These are phyloP conservation scores for Penicillium corylophilum DNA, from an alignment of 2,329 filamentous ascomycete genomes.

Conservation along the genomic window DNA sequence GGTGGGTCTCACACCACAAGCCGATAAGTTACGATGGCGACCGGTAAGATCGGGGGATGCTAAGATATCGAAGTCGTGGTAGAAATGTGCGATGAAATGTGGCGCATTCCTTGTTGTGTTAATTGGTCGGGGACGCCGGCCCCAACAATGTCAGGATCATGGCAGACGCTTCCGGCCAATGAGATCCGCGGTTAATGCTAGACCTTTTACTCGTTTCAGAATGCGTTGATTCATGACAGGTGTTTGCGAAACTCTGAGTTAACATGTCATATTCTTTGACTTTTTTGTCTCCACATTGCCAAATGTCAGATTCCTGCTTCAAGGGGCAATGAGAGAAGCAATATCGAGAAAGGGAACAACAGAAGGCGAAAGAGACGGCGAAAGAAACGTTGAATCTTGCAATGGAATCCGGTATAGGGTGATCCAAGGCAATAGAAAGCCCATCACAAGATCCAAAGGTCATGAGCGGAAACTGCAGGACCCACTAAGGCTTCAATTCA, in stretches of 20 bases:
- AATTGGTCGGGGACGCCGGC: neutral
- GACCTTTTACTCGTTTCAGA: neutral
- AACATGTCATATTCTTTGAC: neutral
- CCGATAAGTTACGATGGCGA: neutral
- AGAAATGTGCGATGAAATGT: neutral
- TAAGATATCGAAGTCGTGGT: neutral
- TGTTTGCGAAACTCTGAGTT: neutral
- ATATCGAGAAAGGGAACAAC: too few species aligned
- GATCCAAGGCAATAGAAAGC: neutral
- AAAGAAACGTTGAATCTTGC: neutral
- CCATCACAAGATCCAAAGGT: neutral
- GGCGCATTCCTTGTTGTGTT: neutral
- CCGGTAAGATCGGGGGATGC: neutral
- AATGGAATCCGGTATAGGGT: neutral
- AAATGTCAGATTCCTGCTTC: too few species aligned
- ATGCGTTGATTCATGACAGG: neutral
- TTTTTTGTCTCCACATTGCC: neutral
- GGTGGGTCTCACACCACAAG: neutral
- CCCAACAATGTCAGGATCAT: neutral
- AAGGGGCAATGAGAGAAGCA: neutral
- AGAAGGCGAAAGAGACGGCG: neutral
- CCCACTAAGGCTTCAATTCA: neutral
- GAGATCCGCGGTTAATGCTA: neutral
- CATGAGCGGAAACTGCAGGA: neutral
- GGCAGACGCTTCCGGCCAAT: neutral